Base-by-base conservation (phyloP, 176 grass and related monocot species). In the Zea luxurians region DNA sequence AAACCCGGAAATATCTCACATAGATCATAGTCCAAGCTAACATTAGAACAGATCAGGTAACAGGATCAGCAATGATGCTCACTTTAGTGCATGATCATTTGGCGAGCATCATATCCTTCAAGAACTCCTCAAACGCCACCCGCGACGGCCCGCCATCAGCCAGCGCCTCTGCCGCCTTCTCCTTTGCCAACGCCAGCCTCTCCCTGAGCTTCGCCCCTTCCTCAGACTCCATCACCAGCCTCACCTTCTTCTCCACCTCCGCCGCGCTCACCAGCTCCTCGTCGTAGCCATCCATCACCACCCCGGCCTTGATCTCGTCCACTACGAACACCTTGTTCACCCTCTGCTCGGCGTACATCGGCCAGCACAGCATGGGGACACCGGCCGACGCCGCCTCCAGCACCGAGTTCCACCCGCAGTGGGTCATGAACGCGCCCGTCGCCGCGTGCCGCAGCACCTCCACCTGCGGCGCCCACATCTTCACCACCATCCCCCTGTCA, bases 301-400 rank as follows among this genome's bases (percentile, higher is more conserved):
- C 80, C n/a, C 83, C 86, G 3, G 61, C 42, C 49, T 64, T 49
- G 54, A 84, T 89, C 40, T 67, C 85, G 8, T 91, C 76, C 44
- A 88, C 83, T 38, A 94, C 49, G 8, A 91, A 78, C 40, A 91
- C 88, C 57, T 90, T 97, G 70, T 91, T 97, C 70, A 91, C 44
- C 73, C 80, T 81, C 86, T 93, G 93, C 80, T 93, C 90, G 0
- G 85, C 83, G 82, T 86, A 93, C 74, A 85, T 68, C 12, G 88
- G 90, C 90, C 93, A 93, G 80, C 83, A 92, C 16, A 97, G 37
- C 77, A 91, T 87, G 18, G 90, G 83, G 61, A 93, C 69, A 4
- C 77, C 88, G 20, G 48, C 66, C 0, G 54, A 69, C 4, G 79
- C 61, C 3, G 82, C 82, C 79, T 96, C 89, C 52, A 90, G 60